Conservation (phyloP, 768 basidiomycete species). For the Scleroderma bovista region DNA sequence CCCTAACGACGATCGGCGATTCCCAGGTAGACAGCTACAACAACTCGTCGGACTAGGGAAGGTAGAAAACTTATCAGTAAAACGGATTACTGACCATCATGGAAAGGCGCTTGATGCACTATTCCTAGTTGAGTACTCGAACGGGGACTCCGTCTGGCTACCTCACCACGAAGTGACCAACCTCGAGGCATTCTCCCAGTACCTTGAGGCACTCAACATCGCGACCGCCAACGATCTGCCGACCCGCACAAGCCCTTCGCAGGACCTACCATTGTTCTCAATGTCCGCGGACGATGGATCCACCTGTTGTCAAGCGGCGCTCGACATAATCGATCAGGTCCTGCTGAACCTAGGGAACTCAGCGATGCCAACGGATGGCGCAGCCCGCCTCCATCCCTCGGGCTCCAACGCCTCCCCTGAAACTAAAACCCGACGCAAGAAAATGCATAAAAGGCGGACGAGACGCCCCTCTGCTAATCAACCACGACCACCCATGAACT, state of each 20-base stretch:
- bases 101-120: constrained; percentile 19
- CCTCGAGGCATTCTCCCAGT: constrained; percentile 13
- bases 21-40: constrained; percentile 20
- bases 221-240: not conserved
- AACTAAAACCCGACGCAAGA: not conserved
- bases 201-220: constrained; percentile 16
- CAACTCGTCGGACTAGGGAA: constrained; percentile 20
- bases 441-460: not conserved
- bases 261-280: not conserved
- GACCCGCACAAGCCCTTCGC: not conserved
- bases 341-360: not conserved
- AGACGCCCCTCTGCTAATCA: not conserved
- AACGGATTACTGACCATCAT: constrained; percentile 18
- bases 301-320: not conserved
- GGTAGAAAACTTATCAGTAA: constrained; percentile 23
- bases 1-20: constrained; percentile 30
- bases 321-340: not conserved
- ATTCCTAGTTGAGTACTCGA: constrained; percentile 31
- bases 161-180: constrained; percentile 18
- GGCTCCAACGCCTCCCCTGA: too few relatives aligned
- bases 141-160: constrained; percentile 31
- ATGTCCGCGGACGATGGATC: not conserved
- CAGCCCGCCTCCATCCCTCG: not conserved
- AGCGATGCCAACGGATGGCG: not conserved
- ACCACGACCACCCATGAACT: not conserved